Evolutionary conservation across 352 stramenopile species (phyloP), one percentile per base, ranked within the genome.

Genomic region (Phytopythium oedochilum): DNA sequence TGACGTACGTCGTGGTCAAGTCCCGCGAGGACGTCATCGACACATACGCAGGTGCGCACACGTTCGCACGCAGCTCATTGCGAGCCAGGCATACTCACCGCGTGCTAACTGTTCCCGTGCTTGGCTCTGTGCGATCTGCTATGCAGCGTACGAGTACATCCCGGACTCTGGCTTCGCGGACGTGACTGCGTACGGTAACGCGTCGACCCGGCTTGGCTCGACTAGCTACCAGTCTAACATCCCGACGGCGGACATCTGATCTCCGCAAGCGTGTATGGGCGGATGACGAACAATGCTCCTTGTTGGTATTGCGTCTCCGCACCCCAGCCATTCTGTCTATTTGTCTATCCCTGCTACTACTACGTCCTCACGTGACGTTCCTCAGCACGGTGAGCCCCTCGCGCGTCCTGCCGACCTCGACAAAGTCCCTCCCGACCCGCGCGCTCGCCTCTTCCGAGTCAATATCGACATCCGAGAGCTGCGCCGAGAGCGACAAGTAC

Each of bases 1-100:
- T 89, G 31, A 91, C 83, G 4, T 78, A 64, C 34, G 57, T 83
- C 38, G 66, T 93, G 23, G 65, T 88, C 26, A 78, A 88, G 59
- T 84, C 74, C 11, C 90, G 89, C 61, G 80, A 93, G 64, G 83
- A 89, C 59, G 78, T 90, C 17, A 93, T 93, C 38, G 83, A 93
- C 49, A 93, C 83, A 0, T 93, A 91, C 44, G 83, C 83, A 43
- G 83, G 83, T 92, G 54, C 5, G 40, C 11, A 3, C 5, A 31
- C 15, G 14, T 40, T 5, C 29, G n/a, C n/a, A n/a, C n/a, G n/a
- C n/a, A n/a, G n/a, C n/a, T n/a, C n/a, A n/a, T n/a, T n/a, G n/a
- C n/a, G n/a, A n/a, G n/a, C n/a, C n/a, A 34, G 29, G 29, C 29
- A 34, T 34, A 5, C 5, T 34, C 29, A 10, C 29, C 29, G 5